phyloP scores from a whole-genome alignment of 495 filamentous ascomycete genomes.

The Penicillium pancosmium region DNA sequence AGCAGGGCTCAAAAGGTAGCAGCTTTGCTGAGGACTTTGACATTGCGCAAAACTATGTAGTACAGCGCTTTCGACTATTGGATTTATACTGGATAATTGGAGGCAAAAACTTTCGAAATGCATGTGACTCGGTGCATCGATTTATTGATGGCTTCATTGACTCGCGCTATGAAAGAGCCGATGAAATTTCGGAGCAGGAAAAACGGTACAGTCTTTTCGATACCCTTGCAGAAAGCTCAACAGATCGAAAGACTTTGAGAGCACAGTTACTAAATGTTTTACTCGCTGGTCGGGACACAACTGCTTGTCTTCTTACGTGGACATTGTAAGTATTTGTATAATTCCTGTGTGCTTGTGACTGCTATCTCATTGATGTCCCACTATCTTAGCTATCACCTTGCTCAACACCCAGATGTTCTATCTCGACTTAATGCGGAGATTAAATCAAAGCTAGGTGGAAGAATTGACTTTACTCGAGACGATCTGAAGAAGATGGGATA shows the following conservation, averaged over 20 bases:
- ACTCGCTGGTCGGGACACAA: slow-evolving; percentile 52
- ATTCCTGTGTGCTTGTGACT: not conserved
- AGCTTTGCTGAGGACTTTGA: slow-evolving; percentile 44
- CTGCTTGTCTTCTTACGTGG: slow-evolving; percentile 58
- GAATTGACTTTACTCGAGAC: too few relatives aligned
- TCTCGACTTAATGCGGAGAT: slow-evolving; percentile 1
- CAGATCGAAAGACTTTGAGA: slow-evolving; percentile 13
- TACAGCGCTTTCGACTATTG: slow-evolving; percentile 41
- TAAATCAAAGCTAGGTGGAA: not conserved
- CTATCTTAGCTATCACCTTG: slow-evolving; percentile 37
- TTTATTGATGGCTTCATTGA: slow-evolving; percentile 35
- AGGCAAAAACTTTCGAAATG: slow-evolving; percentile 39
- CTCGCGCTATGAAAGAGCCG: slow-evolving; percentile 3
- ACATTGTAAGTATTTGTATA: slow-evolving; percentile 39
- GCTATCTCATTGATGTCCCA: not conserved
- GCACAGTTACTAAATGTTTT: slow-evolving; percentile 52
- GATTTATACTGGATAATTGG: slow-evolving; percentile 53
- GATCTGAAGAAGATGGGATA: too few relatives aligned
- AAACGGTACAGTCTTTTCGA: slow-evolving; percentile 1
- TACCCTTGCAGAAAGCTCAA: slow-evolving; percentile 13
- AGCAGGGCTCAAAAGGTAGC: not conserved
- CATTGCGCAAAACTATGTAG: slow-evolving; percentile 45
- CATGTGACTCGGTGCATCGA: slow-evolving; percentile 48
- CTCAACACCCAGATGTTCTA: slow-evolving; percentile 13
- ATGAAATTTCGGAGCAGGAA: not conserved